Percentiles rank a stretch among this genome's conserved stretches.
Conservation (phyloP, 2,329 filamentous ascomycete species). For the Penicillium vulpinum region DNA sequence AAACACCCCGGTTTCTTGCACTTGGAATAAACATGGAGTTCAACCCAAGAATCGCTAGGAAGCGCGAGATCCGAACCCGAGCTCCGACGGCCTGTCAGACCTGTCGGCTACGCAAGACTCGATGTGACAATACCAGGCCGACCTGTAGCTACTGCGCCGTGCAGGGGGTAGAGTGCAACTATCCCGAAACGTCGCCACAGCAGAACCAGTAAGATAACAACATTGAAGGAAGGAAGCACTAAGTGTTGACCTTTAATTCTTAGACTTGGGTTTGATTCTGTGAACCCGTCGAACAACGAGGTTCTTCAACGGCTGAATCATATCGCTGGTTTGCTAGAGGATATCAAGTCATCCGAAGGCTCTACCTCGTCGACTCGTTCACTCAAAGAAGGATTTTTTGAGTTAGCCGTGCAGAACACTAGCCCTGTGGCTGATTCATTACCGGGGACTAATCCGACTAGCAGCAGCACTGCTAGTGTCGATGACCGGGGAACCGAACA, state of each 20-base stretch:
- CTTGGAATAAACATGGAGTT: slow-evolving; percentile 16
- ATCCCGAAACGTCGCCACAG: slow-evolving; percentile 23
- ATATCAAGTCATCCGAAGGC: slow-evolving; percentile 22
- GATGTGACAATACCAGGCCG: slow-evolving; percentile 27
- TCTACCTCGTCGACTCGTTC: slow-evolving; percentile 19
- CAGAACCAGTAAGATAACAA: slow-evolving; percentile 20
- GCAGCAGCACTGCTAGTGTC: slow-evolving; percentile 7
- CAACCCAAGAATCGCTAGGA: slow-evolving; percentile 16
- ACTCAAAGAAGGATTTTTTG: slow-evolving; percentile 18
- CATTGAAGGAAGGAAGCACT: background rate
- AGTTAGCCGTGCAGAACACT: slow-evolving; percentile 11
- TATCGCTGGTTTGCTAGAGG: slow-evolving; percentile 23
- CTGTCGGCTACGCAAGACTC: slow-evolving; percentile 27
- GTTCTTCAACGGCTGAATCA: slow-evolving; percentile 23
- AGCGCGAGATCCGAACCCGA: slow-evolving; percentile 26
- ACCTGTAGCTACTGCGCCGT: slow-evolving; percentile 26
- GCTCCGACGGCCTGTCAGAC: slow-evolving; percentile 29
- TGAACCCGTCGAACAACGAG: slow-evolving; percentile 17
- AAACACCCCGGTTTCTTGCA: background rate
- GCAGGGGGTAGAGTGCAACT: slow-evolving; percentile 25
- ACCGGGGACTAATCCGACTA: slow-evolving; percentile 5
- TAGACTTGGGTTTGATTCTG: slow-evolving; percentile 19
- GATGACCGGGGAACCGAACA: slow-evolving; percentile 19
- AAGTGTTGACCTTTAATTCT: background rate
- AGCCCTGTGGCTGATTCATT: slow-evolving; percentile 16